Evolutionary conservation across 2,329 filamentous ascomycete species (phyloP), one percentile per base, ranked within the genome.

Genomic region (Colletotrichum spinosum): DNA sequence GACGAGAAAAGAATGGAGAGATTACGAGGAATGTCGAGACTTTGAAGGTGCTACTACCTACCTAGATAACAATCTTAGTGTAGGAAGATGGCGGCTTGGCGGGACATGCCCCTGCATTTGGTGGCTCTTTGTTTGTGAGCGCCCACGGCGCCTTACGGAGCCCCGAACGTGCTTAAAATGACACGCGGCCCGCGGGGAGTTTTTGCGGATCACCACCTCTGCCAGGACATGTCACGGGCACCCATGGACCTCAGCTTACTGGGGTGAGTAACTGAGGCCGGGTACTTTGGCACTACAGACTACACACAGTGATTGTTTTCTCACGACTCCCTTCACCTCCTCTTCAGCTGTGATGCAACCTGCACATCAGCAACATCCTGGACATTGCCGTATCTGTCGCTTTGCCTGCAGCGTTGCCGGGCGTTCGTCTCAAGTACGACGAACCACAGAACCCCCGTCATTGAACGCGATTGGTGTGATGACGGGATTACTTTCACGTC

Each of bases 81-180:
- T 25, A 25, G 25, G 25, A 25, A 25, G 25, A 45, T 56, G 49
- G 62, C 52, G 62, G 51, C 62, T 65, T 65, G 58, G 58, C 62
- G 62, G 46, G 4, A 62, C 46, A 52, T 53, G 46, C 62, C 62
- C 60, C 57, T 65, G 62, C 62, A 65, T 53, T 33, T 41, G 48
- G 58, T 45, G 44, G 57, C 37, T 52, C 44, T 53, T 46, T 39
- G 39, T 45, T 42, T 44, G 57, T 38, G 55, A 55, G 41, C 55
- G 42, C 49, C 49, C 60, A 59, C 55, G 44, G 55, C 25, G 49
- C 54, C 41, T 7, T 53, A 53, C 55, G 60, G 39, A 51, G 60
- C 41, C 60, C 55, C n/a, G 48, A 46, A 39, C 52, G 2, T 25
- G n/a, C 45, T 25, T 49, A 49, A 49, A 48, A 34, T 56, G 59